Percentiles rank a stretch among this genome's conserved stretches.
Conservation (phyloP, 108 stramenopile species). For the Discostella stelligeroides region DNA sequence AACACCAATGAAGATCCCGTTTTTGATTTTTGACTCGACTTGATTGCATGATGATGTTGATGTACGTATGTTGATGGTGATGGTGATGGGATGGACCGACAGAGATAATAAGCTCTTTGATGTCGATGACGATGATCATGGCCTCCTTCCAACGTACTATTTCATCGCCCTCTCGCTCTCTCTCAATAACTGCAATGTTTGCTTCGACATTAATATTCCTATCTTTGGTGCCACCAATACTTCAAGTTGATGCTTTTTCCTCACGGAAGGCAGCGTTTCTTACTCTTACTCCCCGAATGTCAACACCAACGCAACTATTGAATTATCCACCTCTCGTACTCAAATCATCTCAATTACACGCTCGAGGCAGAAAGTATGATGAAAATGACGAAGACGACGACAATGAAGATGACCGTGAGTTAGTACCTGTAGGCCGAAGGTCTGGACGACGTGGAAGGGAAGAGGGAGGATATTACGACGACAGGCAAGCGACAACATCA, state of each 20-base stretch:
- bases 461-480: slow-evolving; percentile 17
- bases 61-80: too few species aligned
- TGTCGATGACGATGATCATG: too few species aligned
- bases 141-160: too few species aligned
- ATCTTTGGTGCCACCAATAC: background rate
- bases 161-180: background rate
- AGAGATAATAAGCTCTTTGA: too few species aligned
- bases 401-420: slow-evolving; percentile 28
- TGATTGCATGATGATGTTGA: too few species aligned
- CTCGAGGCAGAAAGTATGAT: slow-evolving; percentile 7
- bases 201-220: slow-evolving; percentile 2
- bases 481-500: slow-evolving; percentile 6
- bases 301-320: background rate
- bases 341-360: background rate
- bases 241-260: slow-evolving; percentile 9
- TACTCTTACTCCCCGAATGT: background rate
- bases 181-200: background rate
- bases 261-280: background rate
- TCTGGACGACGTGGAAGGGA: slow-evolving; percentile 19
- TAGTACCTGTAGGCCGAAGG: slow-evolving; percentile 22
- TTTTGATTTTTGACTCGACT: too few species aligned
- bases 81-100: too few species aligned
- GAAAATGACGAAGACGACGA: slow-evolving; percentile 10
- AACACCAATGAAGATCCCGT: too few species aligned
- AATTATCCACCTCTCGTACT: background rate